Percentiles rank a stretch among this genome's conserved stretches.
These are phyloP conservation scores for Tolypocladium endophyticum DNA, from an alignment of 2,329 filamentous ascomycete species.

Conservation along the genomic window DNA sequence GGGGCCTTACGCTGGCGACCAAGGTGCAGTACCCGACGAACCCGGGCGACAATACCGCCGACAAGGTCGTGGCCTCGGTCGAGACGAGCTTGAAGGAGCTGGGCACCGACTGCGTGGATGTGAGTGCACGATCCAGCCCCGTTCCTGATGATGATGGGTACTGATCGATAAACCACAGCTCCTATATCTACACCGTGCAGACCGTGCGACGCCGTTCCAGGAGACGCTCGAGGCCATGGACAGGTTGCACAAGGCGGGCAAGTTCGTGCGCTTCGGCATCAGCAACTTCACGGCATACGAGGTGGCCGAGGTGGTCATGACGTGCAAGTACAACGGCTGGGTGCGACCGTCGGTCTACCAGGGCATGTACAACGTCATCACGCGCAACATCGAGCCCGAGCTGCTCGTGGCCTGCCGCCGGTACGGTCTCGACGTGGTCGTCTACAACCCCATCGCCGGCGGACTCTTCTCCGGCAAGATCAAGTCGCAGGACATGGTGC, in stretches of 20 bases:
- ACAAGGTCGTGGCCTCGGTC: constrained; percentile 53
- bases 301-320: constrained; percentile 74
- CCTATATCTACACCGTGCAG: constrained; percentile 29
- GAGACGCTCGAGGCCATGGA: constrained; percentile 71
- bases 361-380: constrained; percentile 79
- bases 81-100: constrained; percentile 62
- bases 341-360: constrained; percentile 78
- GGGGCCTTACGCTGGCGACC: constrained; percentile 67
- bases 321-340: constrained; percentile 70
- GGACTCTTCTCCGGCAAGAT: constrained; percentile 74
- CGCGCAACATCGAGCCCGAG: constrained; percentile 64
- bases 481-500: constrained; percentile 52
- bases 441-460: constrained; percentile 75
- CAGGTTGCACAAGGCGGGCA: constrained; percentile 74
- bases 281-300: constrained; percentile 83
- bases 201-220: constrained; percentile 60
- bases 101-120: constrained; percentile 61
- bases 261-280: constrained; percentile 71
- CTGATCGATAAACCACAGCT: constrained; percentile 16
- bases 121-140: constrained; percentile 19
- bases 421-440: constrained; percentile 68
- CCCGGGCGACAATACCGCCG: constrained; percentile 50
- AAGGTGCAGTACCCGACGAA: constrained; percentile 57
- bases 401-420: constrained; percentile 62
- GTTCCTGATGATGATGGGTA: background rate